Conservation (phyloP, 441 rosid species). For the Hura crepitans region DNA sequence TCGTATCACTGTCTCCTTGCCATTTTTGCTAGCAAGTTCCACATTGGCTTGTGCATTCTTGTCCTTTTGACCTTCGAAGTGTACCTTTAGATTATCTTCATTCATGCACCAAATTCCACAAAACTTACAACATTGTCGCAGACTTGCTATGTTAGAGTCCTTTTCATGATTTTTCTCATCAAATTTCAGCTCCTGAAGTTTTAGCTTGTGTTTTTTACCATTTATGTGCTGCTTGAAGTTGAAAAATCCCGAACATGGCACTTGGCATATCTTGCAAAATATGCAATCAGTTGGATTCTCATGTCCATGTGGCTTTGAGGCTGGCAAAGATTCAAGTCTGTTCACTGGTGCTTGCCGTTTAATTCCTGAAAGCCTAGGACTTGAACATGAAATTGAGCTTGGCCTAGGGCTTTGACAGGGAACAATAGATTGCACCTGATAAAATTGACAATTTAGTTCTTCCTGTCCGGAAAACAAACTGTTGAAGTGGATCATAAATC, state of each 20-base stretch:
- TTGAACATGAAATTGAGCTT: not conserved
- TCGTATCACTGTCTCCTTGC: conserved; percentile 3
- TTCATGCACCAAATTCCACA: conserved; percentile 23
- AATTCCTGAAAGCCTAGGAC: conserved; percentile 6
- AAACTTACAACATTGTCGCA: conserved; percentile 9
- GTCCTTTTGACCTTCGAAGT: conserved; percentile 27
- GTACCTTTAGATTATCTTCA: conserved; percentile 5
- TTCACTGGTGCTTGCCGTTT: conserved; percentile 12
- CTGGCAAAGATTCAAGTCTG: conserved; percentile 3
- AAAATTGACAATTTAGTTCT: conserved; percentile 6
- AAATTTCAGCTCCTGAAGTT: conserved; percentile 11
- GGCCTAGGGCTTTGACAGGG: not conserved
- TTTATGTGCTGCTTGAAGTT: conserved; percentile 24
- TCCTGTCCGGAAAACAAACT: not conserved
- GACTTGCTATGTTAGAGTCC: not conserved
- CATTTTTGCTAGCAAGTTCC: not conserved
- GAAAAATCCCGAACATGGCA: conserved; percentile 14
- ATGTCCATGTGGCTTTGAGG: not conserved
- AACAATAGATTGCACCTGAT: conserved; percentile 17
- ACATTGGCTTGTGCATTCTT: conserved; percentile 8
- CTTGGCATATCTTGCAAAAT: conserved; percentile 26
- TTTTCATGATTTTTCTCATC: not conserved
- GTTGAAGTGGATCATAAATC: not conserved
- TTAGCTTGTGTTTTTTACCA: conserved; percentile 28
- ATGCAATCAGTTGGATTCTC: not conserved